A percentile compares a stretch with the other conserved stretches of the same genome.
These are phyloP conservation scores for Aspergillus fumigatus DNA, from an alignment of 2,329 filamentous ascomycete species.

Conservation along the genomic window DNA sequence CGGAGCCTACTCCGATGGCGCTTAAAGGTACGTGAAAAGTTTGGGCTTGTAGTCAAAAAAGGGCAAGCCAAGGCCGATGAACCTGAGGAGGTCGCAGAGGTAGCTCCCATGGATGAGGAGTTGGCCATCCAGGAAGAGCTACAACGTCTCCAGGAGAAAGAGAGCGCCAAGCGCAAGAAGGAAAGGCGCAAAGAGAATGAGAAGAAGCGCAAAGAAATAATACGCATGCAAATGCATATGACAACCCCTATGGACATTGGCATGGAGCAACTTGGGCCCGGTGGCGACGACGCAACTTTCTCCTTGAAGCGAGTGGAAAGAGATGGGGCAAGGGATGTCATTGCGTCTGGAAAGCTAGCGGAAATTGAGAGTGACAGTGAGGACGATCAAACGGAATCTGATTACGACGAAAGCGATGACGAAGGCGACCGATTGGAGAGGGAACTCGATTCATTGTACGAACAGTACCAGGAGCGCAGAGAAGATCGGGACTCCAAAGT, in stretches of 20 bases:
- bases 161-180: slow-evolving; percentile 71
- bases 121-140: slow-evolving; percentile 84
- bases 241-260: slow-evolving; percentile 92
- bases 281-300: slow-evolving; percentile 81
- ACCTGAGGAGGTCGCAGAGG: slow-evolving; percentile 70
- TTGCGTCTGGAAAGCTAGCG: slow-evolving; percentile 74
- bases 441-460: slow-evolving; percentile 84
- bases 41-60: slow-evolving; percentile 79
- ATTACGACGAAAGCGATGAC: slow-evolving; percentile 63
- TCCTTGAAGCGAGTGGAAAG: slow-evolving; percentile 77
- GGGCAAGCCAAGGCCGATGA: slow-evolving; percentile 48
- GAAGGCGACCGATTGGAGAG: slow-evolving; percentile 78
- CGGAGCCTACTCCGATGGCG: slow-evolving; percentile 86
- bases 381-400: slow-evolving; percentile 53
- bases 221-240: slow-evolving; percentile 98
- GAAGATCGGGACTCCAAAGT: slow-evolving; percentile 80
- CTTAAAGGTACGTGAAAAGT: slow-evolving; percentile 80
- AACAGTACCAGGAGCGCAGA: slow-evolving; percentile 74
- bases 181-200: slow-evolving; percentile 87
- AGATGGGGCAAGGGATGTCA: slow-evolving; percentile 62
- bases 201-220: slow-evolving; percentile 85
- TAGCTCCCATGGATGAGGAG: slow-evolving; percentile 93
- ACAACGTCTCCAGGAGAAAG: slow-evolving; percentile 74
- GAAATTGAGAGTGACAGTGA: slow-evolving; percentile 57
- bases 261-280: slow-evolving; percentile 75